Evolutionary conservation across 2,329 filamentous ascomycete genomes (phyloP), one percentile per base, ranked within the genome.

Genomic region (Monilinia fructigena): DNA sequence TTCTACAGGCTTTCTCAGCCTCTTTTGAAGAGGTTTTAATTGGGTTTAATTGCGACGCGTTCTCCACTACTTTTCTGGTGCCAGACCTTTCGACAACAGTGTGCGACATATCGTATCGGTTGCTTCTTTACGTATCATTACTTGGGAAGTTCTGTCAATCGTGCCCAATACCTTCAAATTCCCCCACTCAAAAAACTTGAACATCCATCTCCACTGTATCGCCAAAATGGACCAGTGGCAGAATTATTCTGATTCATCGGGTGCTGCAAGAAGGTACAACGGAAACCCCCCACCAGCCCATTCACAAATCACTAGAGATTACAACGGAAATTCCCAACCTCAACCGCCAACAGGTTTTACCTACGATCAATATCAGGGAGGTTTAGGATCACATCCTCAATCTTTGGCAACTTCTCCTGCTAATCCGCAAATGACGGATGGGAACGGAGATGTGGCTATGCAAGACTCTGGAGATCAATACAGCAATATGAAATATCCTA

Each of bases 381-480:
- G 76, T 65, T 73, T 80, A 66, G 67, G 71, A 71, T 77, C 64
- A 48, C 79, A 78, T 74, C 77, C 80, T 68, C 80, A 81, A 78
- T 82, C 85, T 73, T 81, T 87, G 74, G 81, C 82, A 68, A 81
- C 83, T 50, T 88, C 88, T 66, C 83, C 87, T 69, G 80, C 86
- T 74, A 78, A 79, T 67, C 82, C 82, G 70, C 85, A 87, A 74
- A 78, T 83, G 74, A 88, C 89, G 81, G 89, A 92, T 79, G 85
- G 86, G 71, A 91, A 90, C 76, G 86, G 88, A 74, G 90, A 93
- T 79, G 83, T 92, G 67, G 82, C 89, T 69, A 97, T 97, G 93
- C 91, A 95, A 79, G 93, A 97, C 78, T 86, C 86, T 68, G 83
- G 85, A 78, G 87, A 91, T 58, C 96, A 96, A 79, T 89, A 90